Evolutionary conservation across 164 flowering plant species (phyloP).

Genomic region (Vitis vinifera): ASM3070453v1 NC_081815.1:16090501-16091000

Average conservation of each 20-base stretch:
- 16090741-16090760: neutral
- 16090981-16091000: too few relatives aligned
- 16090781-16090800: neutral
- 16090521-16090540: slow-evolving; percentile 2
- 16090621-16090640: slow-evolving; percentile 96
- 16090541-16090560: neutral
- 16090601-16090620: slow-evolving; percentile 35
- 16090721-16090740: neutral
- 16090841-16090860: too few relatives aligned
- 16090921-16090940: too few relatives aligned
- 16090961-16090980: too few relatives aligned
- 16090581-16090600: neutral
- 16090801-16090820: too few relatives aligned
- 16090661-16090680: slow-evolving; percentile 77
- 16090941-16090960: too few relatives aligned
- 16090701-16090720: neutral
- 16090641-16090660: slow-evolving; percentile 70
- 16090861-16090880: too few relatives aligned
- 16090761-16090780: neutral
- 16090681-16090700: slow-evolving; percentile 23
- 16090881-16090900: too few relatives aligned
- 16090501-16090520: slow-evolving; percentile 7
- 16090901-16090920: too few relatives aligned
- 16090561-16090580: neutral
- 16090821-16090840: too few relatives aligned